A percentile compares a stretch with the other conserved stretches of the same genome.
These are phyloP conservation scores for Phanerodontia chrysosporium DNA, from an alignment of 768 basidiomycete genomes.

Conservation along the genomic window DNA sequence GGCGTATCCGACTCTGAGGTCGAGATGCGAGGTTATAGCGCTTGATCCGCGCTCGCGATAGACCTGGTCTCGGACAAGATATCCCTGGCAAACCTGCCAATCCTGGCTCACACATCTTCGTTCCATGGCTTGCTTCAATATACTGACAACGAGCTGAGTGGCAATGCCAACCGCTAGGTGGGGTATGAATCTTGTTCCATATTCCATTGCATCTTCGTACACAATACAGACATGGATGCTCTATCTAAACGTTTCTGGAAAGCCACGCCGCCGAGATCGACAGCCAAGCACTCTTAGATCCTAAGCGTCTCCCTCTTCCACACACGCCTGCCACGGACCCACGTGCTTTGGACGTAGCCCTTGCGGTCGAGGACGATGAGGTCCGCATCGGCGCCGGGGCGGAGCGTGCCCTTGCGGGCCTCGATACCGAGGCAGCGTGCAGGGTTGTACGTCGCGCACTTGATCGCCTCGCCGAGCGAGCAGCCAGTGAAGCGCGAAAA, in stretches of 20 bases:
- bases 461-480: constrained; percentile 78
- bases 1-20: not conserved
- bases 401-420: constrained; percentile 73
- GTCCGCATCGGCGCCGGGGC: constrained; percentile 84
- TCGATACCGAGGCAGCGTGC: constrained; percentile 80
- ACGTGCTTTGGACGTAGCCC: constrained; percentile 65
- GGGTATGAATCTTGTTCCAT: no score
- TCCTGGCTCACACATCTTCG: no score
- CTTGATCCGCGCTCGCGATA: not conserved
- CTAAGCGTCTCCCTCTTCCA: constrained; percentile 38
- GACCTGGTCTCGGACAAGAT: no score
- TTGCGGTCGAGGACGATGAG: constrained; percentile 68
- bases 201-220: no score
- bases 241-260: no score
- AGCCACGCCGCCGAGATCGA: no score
- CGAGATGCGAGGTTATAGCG: not conserved
- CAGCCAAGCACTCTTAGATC: not conserved
- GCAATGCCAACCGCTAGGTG: no score
- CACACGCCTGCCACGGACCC: constrained; percentile 73
- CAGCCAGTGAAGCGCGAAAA: constrained; percentile 81
- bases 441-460: constrained; percentile 82
- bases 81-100: no score
- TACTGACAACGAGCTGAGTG: no score
- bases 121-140: no score
- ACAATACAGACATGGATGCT: not conserved